Percentiles rank a stretch among this genome's conserved stretches.
These are phyloP conservation scores for Magnaporthiopsis incrustans DNA, from an alignment of 2,329 filamentous ascomycete species.

Conservation along the genomic window DNA sequence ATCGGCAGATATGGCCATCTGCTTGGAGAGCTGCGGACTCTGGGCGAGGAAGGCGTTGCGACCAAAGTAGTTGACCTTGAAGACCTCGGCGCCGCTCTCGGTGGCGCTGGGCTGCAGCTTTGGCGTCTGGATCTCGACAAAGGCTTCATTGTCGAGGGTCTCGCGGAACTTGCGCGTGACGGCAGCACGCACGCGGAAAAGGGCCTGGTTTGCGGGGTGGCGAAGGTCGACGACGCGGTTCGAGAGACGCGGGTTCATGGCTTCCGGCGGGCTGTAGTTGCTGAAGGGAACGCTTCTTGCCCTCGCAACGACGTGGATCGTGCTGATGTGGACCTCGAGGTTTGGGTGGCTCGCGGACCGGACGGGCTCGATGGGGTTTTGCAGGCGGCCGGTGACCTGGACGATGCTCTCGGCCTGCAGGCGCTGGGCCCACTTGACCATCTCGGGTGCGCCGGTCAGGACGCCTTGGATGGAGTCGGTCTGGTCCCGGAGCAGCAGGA, in stretches of 20 bases:
- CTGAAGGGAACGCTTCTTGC: constrained; percentile 41
- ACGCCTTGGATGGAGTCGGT: constrained; percentile 79
- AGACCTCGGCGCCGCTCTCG: constrained; percentile 85
- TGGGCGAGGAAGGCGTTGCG: constrained; percentile 82
- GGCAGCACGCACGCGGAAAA: constrained; percentile 79
- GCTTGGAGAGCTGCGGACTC: constrained; percentile 85
- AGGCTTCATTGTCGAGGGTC: constrained; percentile 65
- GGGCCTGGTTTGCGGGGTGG: constrained; percentile 76
- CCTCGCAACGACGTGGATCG: constrained; percentile 42
- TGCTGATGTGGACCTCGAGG: constrained; percentile 63
- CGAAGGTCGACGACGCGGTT: constrained; percentile 80
- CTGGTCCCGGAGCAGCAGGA: constrained; percentile 80
- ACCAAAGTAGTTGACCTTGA: constrained; percentile 86
- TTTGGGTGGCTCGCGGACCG: constrained; percentile 68
- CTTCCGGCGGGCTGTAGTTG: constrained; percentile 49
- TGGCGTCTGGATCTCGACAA: constrained; percentile 90
- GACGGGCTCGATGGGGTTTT: constrained; percentile 65
- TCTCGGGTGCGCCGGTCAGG: constrained; percentile 43
- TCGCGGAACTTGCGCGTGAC: constrained; percentile 73
- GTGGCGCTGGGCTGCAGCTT: constrained; percentile 87
- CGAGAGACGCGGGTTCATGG: constrained; percentile 58
- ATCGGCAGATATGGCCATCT: constrained; percentile 85
- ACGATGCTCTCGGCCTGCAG: constrained; percentile 72
- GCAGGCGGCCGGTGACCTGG: constrained; percentile 64
- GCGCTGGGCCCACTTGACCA: constrained; percentile 83